phyloP scores from a whole-genome alignment of 441 rosid species.

The Brassica hybrid region DNA sequence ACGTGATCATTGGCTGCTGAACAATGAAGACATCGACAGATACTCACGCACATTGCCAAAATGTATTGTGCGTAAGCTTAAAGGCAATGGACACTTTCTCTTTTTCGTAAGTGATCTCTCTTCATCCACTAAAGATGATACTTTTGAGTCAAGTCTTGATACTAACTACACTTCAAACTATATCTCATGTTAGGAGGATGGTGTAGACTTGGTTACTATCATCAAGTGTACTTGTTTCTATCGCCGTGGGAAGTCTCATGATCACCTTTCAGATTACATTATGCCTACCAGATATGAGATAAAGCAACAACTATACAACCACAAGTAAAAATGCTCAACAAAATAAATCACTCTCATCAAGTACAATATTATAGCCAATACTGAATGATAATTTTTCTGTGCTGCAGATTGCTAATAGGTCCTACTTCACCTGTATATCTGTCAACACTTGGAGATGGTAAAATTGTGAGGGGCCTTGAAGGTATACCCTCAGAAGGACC shows the following conservation, averaged over 20 bases:
- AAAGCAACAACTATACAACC: constrained; percentile 36
- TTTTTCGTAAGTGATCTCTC: constrained; percentile 48
- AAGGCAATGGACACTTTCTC: constrained; percentile 56
- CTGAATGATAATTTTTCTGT: not conserved
- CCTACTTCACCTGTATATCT: constrained; percentile 53
- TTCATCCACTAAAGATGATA: not conserved
- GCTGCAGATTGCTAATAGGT: constrained; percentile 37
- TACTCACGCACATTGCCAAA: constrained; percentile 39
- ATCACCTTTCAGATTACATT: constrained; percentile 59
- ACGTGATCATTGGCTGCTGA: constrained; percentile 54
- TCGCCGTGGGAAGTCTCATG: constrained; percentile 56
- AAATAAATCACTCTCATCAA: not conserved
- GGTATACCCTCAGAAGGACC: constrained; percentile 77
- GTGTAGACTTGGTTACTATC: constrained; percentile 51
- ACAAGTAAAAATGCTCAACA: constrained; percentile 21
- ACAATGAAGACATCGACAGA: constrained; percentile 49
- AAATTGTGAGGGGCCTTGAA: constrained; percentile 55
- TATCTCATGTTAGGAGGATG: constrained; percentile 56
- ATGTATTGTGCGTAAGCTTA: constrained; percentile 49
- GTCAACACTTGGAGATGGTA: constrained; percentile 64
- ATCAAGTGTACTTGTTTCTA: constrained; percentile 62
- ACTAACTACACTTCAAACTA: not conserved
- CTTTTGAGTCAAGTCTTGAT: not conserved
- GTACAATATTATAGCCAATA: not conserved
- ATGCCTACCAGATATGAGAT: constrained; percentile 62